A percentile compares a stretch with the other conserved stretches of the same genome.
Conservation (phyloP, 2,329 filamentous ascomycete species). For the Oidium heveae region DNA sequence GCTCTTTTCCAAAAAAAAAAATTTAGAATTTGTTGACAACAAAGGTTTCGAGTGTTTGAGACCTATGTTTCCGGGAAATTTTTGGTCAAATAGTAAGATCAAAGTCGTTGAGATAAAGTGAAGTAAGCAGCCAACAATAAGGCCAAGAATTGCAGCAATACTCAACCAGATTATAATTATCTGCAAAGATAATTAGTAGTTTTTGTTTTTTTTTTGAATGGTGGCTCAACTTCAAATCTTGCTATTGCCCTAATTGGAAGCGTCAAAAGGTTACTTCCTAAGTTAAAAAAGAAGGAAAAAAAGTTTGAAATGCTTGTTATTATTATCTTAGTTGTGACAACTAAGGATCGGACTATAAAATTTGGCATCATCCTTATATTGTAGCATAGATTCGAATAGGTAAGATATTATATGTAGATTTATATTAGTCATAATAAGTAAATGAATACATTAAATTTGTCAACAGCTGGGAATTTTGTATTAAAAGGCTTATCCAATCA, state of each 20-base stretch:
- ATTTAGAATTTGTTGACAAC: slow-evolving; percentile 7
- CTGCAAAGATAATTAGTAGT: slow-evolving; percentile 11
- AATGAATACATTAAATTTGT: no score
- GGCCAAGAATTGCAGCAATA: slow-evolving; percentile 41
- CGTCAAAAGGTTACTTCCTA: slow-evolving; percentile 7
- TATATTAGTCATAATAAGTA: not conserved
- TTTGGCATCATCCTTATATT: not conserved
- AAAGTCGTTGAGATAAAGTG: slow-evolving; percentile 29
- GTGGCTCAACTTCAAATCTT: slow-evolving; percentile 11
- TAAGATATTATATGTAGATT: not conserved
- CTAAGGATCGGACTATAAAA: slow-evolving; percentile 6
- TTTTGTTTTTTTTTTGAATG: not conserved
- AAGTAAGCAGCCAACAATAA: slow-evolving; percentile 32
- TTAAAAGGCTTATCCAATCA: no score
- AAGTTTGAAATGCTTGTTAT: slow-evolving; percentile 5
- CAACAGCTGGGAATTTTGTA: no score
- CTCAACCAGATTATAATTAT: slow-evolving; percentile 27
- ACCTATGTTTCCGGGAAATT: slow-evolving; percentile 12
- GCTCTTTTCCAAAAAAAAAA: slow-evolving; percentile 8
- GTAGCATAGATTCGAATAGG: not conserved
- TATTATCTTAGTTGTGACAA: slow-evolving; percentile 7
- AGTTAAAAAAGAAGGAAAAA: slow-evolving; percentile 9
- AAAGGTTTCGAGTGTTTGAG: slow-evolving; percentile 8
- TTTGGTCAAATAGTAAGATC: slow-evolving; percentile 21
- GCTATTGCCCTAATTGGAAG: slow-evolving; percentile 10